phyloP scores from a whole-genome alignment of 2,329 filamentous ascomycete genomes.

The Cladorrhinum sp. region DNA sequence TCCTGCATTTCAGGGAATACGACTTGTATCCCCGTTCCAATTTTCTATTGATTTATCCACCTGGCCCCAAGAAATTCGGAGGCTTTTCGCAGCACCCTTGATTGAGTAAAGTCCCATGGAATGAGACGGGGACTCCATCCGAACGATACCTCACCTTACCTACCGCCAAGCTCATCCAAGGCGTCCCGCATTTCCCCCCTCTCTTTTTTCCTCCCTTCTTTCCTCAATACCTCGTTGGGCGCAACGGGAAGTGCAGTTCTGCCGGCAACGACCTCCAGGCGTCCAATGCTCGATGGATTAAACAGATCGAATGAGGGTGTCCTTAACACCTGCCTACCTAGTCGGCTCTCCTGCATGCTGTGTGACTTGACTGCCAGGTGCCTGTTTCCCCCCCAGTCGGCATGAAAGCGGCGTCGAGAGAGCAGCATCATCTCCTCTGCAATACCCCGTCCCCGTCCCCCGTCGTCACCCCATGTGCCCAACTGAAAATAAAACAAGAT shows the following conservation, averaged over 20 bases:
- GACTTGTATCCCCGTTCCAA: no score
- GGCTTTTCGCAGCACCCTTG: background rate
- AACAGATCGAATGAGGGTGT: background rate
- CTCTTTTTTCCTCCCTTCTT: background rate
- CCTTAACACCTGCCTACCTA: constrained; percentile 10
- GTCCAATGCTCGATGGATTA: no score
- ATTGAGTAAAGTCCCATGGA: background rate
- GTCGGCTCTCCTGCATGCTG: constrained; percentile 2
- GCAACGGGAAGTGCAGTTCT: background rate
- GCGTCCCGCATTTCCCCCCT: background rate
- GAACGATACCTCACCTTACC: background rate
- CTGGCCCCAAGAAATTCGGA: no score
- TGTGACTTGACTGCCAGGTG: background rate
- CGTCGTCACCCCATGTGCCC: constrained; percentile 1
- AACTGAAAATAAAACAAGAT: background rate
- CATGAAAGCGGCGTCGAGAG: constrained; percentile 1
- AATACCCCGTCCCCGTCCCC: background rate
- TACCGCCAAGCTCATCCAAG: background rate
- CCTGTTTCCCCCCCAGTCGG: background rate
- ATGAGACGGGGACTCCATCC: background rate
- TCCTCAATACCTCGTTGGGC: background rate
- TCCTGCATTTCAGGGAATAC: no score
- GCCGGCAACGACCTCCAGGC: background rate
- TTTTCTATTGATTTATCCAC: no score
- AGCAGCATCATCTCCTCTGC: background rate